Conservation (phyloP, 208 protist species). For the Leishmania tropica region DNA sequence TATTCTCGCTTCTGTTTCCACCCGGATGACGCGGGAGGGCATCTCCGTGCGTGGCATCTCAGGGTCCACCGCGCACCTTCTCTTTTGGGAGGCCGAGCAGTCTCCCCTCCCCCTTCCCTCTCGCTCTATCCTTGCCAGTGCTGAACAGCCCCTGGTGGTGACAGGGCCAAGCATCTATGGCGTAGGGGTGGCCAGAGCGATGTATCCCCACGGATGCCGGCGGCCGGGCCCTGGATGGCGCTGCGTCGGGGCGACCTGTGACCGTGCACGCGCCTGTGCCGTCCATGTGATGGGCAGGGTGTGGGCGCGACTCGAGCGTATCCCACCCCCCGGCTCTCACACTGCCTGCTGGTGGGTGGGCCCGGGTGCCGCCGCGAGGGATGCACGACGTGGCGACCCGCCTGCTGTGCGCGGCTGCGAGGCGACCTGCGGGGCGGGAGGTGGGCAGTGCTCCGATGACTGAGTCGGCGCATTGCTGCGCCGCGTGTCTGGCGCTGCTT, state of each 20-base stretch:
- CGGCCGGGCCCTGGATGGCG: not conserved
- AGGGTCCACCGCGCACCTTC: not conserved
- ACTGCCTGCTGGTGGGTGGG: not conserved
- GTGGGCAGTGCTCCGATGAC: not conserved
- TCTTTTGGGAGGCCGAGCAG: not conserved
- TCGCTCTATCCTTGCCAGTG: not conserved
- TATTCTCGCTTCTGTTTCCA: not conserved
- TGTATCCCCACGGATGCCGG: not conserved
- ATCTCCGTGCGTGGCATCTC: not conserved
- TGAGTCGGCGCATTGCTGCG: not conserved
- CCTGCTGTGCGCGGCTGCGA: not conserved
- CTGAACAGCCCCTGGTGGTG: not conserved
- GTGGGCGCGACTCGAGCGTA: not conserved
- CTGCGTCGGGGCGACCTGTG: not conserved
- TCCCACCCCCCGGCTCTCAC: not conserved
- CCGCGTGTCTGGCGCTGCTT: not conserved
- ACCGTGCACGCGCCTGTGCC: not conserved
- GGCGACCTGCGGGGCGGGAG: not conserved
- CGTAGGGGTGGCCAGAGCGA: not conserved
- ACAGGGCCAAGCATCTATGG: not conserved
- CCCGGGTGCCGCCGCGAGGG: too few relatives aligned
- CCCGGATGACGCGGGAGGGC: not conserved
- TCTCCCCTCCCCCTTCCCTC: not conserved
- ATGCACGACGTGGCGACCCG: not conserved
- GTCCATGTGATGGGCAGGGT: not conserved